Conservation (phyloP, 768 basidiomycete species). For the Lactarius vividus region DNA sequence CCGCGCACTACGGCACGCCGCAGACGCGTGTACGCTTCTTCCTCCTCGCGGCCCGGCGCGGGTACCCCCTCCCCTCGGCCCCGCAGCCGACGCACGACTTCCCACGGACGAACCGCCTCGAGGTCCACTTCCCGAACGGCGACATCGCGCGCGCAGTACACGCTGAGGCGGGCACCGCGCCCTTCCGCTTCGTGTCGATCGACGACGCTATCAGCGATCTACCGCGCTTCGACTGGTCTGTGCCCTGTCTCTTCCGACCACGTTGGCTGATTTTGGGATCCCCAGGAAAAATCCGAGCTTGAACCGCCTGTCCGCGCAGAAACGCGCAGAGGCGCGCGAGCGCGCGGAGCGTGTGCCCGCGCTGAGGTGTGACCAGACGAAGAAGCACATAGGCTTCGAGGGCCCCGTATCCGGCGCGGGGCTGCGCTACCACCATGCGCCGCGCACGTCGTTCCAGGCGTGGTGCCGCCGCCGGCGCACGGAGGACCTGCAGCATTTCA, state of each 20-base stretch:
- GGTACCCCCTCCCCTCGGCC: slow-evolving; percentile 38
- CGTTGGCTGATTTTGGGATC: background rate
- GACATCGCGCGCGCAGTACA: slow-evolving; percentile 44
- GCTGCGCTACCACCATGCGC: slow-evolving; percentile 36
- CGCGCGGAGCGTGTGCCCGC: slow-evolving; percentile 28
- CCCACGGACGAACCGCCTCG: slow-evolving; percentile 40
- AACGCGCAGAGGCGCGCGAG: slow-evolving; percentile 16
- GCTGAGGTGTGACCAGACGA: slow-evolving; percentile 40
- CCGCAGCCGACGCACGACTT: slow-evolving; percentile 47
- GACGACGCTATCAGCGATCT: slow-evolving; percentile 75
- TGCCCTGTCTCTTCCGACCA: background rate
- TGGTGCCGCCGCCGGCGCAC: slow-evolving; percentile 46
- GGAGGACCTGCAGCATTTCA: slow-evolving; percentile 64
- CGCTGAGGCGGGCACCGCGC: slow-evolving; percentile 49
- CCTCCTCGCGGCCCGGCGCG: slow-evolving; percentile 42
- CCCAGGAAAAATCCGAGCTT: slow-evolving; percentile 27
- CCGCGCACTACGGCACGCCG: slow-evolving; percentile 48
- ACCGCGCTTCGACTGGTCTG: slow-evolving; percentile 69
- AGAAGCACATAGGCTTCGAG: slow-evolving; percentile 36
- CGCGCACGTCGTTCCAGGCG: slow-evolving; percentile 44
- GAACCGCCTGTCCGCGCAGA: slow-evolving; percentile 32
- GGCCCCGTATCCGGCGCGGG: slow-evolving; percentile 20
- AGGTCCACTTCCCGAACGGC: slow-evolving; percentile 50
- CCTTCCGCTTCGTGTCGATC: slow-evolving; percentile 50
- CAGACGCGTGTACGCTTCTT: slow-evolving; percentile 50